Evolutionary conservation across 2,329 filamentous ascomycete genomes (phyloP).

Genomic region (Neoarthrinium moseri): DNA sequence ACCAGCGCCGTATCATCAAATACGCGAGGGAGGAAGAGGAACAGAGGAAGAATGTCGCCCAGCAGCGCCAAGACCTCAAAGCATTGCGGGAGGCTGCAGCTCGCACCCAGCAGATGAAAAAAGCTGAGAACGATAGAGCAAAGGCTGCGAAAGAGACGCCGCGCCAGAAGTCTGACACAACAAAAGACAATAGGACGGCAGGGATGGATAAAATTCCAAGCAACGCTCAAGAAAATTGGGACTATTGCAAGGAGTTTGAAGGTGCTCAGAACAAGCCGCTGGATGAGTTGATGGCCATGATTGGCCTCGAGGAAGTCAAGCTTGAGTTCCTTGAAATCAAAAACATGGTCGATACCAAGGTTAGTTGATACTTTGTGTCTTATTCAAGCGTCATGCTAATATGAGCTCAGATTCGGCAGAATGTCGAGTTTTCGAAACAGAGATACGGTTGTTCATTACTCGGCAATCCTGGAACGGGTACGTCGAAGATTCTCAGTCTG

Average conservation of each 20-base stretch:
- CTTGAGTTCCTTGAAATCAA: conserved; percentile 62
- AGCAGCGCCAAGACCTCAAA: conserved; percentile 46
- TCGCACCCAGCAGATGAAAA: conserved; percentile 15
- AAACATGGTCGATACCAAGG: conserved; percentile 55
- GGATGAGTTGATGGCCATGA: conserved; percentile 67
- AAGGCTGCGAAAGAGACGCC: background rate
- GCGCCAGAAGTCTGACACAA: background rate
- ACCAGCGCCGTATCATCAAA: conserved; percentile 40
- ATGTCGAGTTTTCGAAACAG: conserved; percentile 51
- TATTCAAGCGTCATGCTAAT: background rate
- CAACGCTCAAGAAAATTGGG: conserved; percentile 55
- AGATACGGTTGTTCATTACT: conserved; percentile 63
- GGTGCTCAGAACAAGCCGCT: conserved; percentile 50
- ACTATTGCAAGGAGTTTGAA: conserved; percentile 54
- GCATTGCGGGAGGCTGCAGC: conserved; percentile 32
- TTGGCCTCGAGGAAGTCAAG: conserved; percentile 71
- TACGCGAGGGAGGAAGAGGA: conserved; percentile 43
- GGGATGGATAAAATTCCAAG: conserved; percentile 7
- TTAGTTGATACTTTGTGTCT: background rate
- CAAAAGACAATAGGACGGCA: background rate
- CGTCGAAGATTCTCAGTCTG: conserved; percentile 11
- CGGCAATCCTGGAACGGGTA: conserved; percentile 75
- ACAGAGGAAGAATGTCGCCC: conserved; percentile 39
- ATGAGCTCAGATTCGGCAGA: conserved; percentile 47
- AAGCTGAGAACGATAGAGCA: conserved; percentile 8